Conservation (phyloP, 164 flowering plant genomes). For the Piper betle region DNA sequence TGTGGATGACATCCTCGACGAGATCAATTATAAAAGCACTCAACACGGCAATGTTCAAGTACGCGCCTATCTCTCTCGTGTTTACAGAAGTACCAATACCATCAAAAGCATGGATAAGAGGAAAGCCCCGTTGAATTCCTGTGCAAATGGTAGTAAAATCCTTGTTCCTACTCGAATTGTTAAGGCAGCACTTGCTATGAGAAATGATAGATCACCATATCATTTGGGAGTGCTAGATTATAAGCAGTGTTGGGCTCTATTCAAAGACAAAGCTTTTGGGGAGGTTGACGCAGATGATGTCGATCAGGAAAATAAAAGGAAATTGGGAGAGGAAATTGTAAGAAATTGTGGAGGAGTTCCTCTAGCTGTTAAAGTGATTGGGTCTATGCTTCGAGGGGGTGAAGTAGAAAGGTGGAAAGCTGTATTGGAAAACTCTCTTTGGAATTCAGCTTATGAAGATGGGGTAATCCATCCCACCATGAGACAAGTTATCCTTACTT, state of each 20-base stretch:
- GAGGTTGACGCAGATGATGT: not conserved
- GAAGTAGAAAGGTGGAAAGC: conserved; percentile 1
- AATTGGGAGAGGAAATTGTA: conserved; percentile 14
- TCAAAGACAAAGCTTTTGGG: conserved; percentile 2
- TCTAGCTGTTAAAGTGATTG: conserved; percentile 5
- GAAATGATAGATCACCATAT: not conserved
- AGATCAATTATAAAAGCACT: not conserved
- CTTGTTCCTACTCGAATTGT: conserved; percentile 10
- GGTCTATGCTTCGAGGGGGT: conserved; percentile 5
- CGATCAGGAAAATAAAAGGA: not conserved
- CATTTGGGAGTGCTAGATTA: not conserved
- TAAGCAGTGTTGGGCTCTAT: conserved; percentile 5
- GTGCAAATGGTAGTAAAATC: conserved; percentile 6
- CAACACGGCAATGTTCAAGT: not conserved
- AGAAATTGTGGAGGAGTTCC: conserved; percentile 11
- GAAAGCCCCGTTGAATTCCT: not conserved
- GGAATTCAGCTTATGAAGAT: conserved; percentile 3
- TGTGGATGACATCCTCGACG: not conserved
- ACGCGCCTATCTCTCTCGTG: not conserved
- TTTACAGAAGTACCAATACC: not conserved
- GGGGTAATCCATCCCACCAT: conserved; percentile 3
- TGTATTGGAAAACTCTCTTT: conserved; percentile 4
- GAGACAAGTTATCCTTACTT: conserved; percentile 6
- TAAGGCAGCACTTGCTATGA: conserved; percentile 4
- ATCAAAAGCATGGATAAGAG: not conserved